Evolutionary conservation across 225 moss, liverwort and hornwort genomes (phyloP).

Genomic region (Polytrichum formosum): DNA sequence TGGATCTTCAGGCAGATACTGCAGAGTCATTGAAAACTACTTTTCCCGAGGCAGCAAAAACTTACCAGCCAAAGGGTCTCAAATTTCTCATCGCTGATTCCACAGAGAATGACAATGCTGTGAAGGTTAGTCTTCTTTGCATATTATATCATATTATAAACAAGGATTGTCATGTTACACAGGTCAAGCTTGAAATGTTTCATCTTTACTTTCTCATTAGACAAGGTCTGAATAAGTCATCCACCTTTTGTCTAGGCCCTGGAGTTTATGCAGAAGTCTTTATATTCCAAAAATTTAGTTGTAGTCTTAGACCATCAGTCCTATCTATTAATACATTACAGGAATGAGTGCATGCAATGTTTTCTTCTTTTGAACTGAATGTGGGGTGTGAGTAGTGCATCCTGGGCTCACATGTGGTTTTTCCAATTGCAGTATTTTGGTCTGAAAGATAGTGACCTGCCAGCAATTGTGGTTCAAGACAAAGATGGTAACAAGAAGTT

Average conservation of each 20-base stretch:
- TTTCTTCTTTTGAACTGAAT: neutral
- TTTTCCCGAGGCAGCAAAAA: conserved; percentile 57
- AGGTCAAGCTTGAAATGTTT: no score
- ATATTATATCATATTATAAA: neutral
- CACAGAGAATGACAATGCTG: conserved; percentile 65
- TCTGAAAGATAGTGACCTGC: conserved; percentile 49
- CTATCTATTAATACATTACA: no score
- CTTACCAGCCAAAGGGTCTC: conserved; percentile 54
- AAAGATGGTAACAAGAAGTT: conserved; percentile 52
- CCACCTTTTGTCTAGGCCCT: no score
- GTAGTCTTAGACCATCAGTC: no score
- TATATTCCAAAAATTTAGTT: no score
- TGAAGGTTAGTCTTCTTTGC: conserved; percentile 49
- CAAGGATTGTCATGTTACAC: no score
- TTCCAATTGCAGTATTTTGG: conserved; percentile 73
- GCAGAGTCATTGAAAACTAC: conserved; percentile 40
- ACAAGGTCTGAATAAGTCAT: no score
- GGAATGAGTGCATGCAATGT: no score
- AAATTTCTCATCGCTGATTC: conserved; percentile 67
- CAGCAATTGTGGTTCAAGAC: conserved; percentile 74
- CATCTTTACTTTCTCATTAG: no score
- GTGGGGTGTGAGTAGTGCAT: neutral
- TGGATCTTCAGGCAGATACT: conserved; percentile 50
- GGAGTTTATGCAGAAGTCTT: no score
- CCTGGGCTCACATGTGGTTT: neutral